Percentiles rank a stretch among this genome's conserved stretches.
phyloP scores from a whole-genome alignment of 2,329 filamentous ascomycete genomes.

The Paraphaeosphaeria minitans region DNA sequence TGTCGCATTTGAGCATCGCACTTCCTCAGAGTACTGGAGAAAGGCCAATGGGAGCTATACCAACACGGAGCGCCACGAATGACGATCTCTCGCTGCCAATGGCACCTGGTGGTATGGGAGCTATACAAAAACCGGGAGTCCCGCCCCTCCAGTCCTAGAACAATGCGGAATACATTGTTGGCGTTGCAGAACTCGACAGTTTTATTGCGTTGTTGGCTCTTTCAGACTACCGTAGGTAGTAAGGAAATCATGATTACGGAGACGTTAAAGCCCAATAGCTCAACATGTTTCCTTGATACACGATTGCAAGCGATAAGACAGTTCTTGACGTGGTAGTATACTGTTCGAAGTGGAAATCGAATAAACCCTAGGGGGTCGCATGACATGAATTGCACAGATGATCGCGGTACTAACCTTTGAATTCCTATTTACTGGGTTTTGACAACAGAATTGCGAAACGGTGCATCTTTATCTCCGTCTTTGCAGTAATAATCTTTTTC shows the following conservation, averaged over 20 bases:
- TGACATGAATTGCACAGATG: too few species aligned
- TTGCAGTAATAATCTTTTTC: background rate
- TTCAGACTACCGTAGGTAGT: too few species aligned
- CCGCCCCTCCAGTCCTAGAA: background rate
- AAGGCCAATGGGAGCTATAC: background rate
- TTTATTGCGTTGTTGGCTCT: background rate
- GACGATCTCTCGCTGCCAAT: background rate
- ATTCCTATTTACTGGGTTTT: too few species aligned
- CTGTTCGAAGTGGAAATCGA: too few species aligned
- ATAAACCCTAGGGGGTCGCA: too few species aligned
- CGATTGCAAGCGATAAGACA: too few species aligned
- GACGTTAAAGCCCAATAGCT: too few species aligned
- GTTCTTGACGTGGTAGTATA: too few species aligned
- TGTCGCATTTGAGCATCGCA: background rate
- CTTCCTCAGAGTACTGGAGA: background rate
- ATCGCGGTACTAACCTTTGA: too few species aligned
- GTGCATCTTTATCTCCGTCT: background rate
- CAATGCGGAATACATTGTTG: conserved; percentile 2
- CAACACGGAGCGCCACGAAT: background rate
- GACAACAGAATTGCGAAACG: background rate
- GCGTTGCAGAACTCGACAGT: conserved; percentile 1
- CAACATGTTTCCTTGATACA: too few species aligned
- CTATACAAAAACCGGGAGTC: conserved; percentile 8
- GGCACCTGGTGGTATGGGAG: conserved; percentile 8
- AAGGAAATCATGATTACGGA: too few species aligned